phyloP scores from a whole-genome alignment of 805 yeast species.

The Hermanozyma aechmeae region DNA sequence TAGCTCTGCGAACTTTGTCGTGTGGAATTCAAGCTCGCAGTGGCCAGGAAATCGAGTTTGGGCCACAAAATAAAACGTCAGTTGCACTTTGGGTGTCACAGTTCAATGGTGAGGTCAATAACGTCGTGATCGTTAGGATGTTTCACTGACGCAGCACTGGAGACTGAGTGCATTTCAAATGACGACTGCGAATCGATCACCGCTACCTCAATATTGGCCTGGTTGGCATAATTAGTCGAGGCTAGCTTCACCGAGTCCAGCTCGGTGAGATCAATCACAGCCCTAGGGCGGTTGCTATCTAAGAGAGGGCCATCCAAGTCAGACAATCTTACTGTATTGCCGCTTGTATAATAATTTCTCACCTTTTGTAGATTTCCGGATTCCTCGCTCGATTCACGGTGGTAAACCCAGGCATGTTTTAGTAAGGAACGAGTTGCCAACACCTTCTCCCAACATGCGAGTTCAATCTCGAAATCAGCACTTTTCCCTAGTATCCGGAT shows the following conservation, averaged over 20 bases:
- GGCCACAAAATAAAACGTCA: too few species aligned
- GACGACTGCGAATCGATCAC: too few species aligned
- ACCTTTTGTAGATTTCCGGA: not conserved
- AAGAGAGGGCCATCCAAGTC: not conserved
- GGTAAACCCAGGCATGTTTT: not conserved
- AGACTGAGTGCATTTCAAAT: too few species aligned
- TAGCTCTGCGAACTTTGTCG: too few species aligned
- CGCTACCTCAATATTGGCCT: too few species aligned
- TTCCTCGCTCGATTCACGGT: not conserved
- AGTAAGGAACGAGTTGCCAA: constrained; percentile 9
- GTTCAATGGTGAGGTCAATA: too few species aligned
- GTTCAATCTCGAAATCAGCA: constrained; percentile 15
- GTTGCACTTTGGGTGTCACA: too few species aligned
- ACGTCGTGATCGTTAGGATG: too few species aligned
- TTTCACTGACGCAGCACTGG: too few species aligned
- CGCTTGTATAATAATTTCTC: not conserved
- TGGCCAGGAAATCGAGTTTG: too few species aligned
- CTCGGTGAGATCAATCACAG: not conserved
- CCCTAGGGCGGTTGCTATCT: not conserved
- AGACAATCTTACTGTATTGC: not conserved
- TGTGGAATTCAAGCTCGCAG: too few species aligned
- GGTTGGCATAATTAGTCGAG: too few species aligned
- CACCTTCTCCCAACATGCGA: constrained; percentile 19
- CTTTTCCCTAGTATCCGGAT: constrained; percentile 9
- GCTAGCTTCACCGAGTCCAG: not conserved